phyloP scores from a whole-genome alignment of 2,329 filamentous ascomycete genomes.

The Ascosphaera aggregata region DNA sequence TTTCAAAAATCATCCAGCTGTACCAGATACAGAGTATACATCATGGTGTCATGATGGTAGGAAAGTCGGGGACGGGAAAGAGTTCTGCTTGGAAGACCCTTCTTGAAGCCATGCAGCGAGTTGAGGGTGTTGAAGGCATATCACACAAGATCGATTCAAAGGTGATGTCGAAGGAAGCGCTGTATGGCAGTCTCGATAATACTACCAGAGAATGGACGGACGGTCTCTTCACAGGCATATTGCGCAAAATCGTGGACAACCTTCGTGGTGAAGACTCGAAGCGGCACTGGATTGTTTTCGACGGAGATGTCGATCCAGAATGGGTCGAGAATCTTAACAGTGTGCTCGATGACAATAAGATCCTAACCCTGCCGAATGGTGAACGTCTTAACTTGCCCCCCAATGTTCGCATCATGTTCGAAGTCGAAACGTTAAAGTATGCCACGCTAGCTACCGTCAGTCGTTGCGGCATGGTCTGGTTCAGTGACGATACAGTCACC shows the following conservation, averaged over 20 bases:
- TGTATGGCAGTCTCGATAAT: constrained; percentile 88
- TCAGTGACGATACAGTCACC: constrained; percentile 92
- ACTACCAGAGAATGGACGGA: constrained; percentile 99
- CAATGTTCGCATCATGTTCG: constrained; percentile 99
- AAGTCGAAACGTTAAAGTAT: constrained; percentile 94
- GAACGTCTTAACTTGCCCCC: constrained; percentile 84
- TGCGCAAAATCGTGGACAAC: constrained; percentile 97
- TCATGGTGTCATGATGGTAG: constrained; percentile 99
- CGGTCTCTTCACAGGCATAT: constrained; percentile 88
- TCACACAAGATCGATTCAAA: constrained; percentile 98
- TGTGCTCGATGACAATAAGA: constrained; percentile 96
- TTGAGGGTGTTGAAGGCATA: constrained; percentile 80
- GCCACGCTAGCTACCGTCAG: constrained; percentile 96
- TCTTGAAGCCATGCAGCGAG: constrained; percentile 70
- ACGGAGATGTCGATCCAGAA: constrained; percentile 95
- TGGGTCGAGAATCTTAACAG: constrained; percentile 99
- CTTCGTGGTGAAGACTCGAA: constrained; percentile 91
- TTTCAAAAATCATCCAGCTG: constrained; percentile 88
- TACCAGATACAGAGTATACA: constrained; percentile 97
- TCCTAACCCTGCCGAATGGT: constrained; percentile 89
- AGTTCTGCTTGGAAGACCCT: constrained; percentile 86
- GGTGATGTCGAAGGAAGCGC: constrained; percentile 96
- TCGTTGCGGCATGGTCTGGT: constrained; percentile 99
- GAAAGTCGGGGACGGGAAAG: constrained; percentile 92
- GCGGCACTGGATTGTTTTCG: constrained; percentile 98